Evolutionary conservation across 1,284 basidiomycete genomes (phyloP), one percentile per base, ranked within the genome.

Genomic region (Ganoderma meredithae): DNA sequence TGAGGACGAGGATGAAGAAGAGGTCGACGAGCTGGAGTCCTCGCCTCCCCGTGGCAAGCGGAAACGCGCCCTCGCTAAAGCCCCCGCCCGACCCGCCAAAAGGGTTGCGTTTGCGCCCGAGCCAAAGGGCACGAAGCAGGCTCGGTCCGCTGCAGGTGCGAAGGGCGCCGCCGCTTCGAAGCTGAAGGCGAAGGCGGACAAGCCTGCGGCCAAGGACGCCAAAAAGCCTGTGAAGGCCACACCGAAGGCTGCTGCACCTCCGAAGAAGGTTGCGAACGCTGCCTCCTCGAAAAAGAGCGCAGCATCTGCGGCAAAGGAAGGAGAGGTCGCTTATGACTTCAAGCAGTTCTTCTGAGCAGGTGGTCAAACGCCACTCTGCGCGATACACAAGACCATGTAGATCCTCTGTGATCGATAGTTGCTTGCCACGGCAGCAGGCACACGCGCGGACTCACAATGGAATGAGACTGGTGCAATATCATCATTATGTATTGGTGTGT

Each of bases 271-370:
- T 40, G 76, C 76, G 25, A 77, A 76, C 64, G 65, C 74, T 25
- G 62, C 73, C 2, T 66, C 71, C 69, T 44, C 68, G 39, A 75
- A 81, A 74, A 77, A 75, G 70, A 31, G 60, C n/a, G 65, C 70
- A 12, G 67, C 69, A 19, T 59, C 71, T 15, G 71, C 59, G 8
- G 72, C 67, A 74, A 76, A 62, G 68, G 74, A 69, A n/a, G 78
- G 77, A 36, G 83, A 85, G 73, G 82, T 80, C 44, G 74, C 72
- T 25, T 89, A 89, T 71, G 85, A 88, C 73, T 89, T 89, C 73
- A 80, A 81, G 53, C 83, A 83, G 75, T 88, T 85, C 78, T 88
- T 89, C 75, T 85, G 41, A 22, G 58, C 27, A 31, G 27, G 3
- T 39, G 10, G 36, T 15, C 19, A 19, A 13, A n/a, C 17, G 3